phyloP scores from a whole-genome alignment of 176 grass and related monocot species.

The Stipa capillata region DNA sequence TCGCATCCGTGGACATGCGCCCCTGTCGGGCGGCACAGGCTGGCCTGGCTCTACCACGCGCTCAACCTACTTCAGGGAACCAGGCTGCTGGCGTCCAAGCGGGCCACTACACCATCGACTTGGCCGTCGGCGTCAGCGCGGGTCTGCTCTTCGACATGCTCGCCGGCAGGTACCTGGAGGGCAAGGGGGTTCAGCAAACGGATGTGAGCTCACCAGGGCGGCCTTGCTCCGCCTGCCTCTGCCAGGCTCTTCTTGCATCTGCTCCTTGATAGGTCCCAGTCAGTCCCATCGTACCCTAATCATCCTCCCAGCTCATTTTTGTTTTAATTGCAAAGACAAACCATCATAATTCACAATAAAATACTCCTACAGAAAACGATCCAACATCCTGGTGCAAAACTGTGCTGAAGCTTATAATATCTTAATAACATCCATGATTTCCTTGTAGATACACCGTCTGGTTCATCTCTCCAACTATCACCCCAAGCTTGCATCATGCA shows the following conservation, averaged over 20 bases:
- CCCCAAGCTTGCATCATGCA: not conserved
- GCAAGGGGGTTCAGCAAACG: not conserved
- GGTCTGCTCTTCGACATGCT: constrained; percentile 35
- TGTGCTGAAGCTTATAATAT: not conserved
- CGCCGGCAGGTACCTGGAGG: constrained; percentile 13
- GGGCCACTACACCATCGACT: constrained; percentile 61
- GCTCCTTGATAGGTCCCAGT: not conserved
- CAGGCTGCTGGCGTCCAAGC: constrained; percentile 63
- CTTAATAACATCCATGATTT: constrained; percentile 5
- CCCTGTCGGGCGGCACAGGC: constrained; percentile 21
- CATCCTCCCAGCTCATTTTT: not conserved
- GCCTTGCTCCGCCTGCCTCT: not conserved
- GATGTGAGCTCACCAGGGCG: not conserved
- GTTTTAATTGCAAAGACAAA: not conserved
- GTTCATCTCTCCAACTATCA: not conserved
- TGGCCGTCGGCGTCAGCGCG: constrained; percentile 24
- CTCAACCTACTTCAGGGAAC: constrained; percentile 55
- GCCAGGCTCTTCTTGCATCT: not conserved
- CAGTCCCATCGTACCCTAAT: not conserved
- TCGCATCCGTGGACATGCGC: constrained; percentile 67
- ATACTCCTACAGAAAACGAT: not conserved
- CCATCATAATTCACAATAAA: not conserved
- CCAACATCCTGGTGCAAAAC: not conserved
- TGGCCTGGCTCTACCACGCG: constrained; percentile 54
- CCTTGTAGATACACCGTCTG: constrained; percentile 16